Conservation (phyloP, 1,139 yeast species). For the Geotrichum reessii region DNA sequence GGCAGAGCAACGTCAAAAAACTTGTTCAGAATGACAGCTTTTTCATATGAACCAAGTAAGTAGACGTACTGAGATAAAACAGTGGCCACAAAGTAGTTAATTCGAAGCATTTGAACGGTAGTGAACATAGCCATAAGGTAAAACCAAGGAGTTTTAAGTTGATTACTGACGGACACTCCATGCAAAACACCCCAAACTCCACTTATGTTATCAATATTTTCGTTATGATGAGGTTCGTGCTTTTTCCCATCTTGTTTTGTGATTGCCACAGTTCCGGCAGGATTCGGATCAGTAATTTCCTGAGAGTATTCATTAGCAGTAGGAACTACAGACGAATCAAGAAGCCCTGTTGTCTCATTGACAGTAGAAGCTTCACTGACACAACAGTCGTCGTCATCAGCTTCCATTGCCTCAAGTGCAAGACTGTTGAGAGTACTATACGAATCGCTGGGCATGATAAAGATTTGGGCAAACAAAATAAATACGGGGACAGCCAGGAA, state of each 20-base stretch:
- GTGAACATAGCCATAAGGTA: slow-evolving; percentile 69
- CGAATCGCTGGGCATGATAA: slow-evolving; percentile 72
- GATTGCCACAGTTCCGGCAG: slow-evolving; percentile 9
- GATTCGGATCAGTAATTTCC: slow-evolving; percentile 1
- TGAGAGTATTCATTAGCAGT: slow-evolving; percentile 5
- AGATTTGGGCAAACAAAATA: slow-evolving; percentile 63
- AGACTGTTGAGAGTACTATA: slow-evolving; percentile 66
- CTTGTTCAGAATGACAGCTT: slow-evolving; percentile 57
- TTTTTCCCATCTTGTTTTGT: slow-evolving; percentile 11
- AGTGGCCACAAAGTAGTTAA: slow-evolving; percentile 88
- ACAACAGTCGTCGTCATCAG: slow-evolving; percentile 21
- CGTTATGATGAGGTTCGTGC: slow-evolving; percentile 20
- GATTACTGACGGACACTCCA: slow-evolving; percentile 54
- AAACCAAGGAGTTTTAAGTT: slow-evolving; percentile 74
- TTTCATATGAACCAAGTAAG: slow-evolving; percentile 49
- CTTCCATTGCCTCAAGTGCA: slow-evolving; percentile 34
- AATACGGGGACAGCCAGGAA: slow-evolving; percentile 71
- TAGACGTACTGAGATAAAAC: slow-evolving; percentile 70
- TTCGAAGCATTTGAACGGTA: slow-evolving; percentile 80
- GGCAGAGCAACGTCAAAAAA: slow-evolving; percentile 84
- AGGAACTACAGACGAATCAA: neutral
- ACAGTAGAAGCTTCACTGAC: slow-evolving; percentile 20
- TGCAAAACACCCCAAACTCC: slow-evolving; percentile 87
- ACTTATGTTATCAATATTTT: slow-evolving; percentile 44
- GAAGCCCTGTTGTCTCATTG: slow-evolving; percentile 20